Evolutionary conservation across 257 asterid genomes (phyloP), one percentile per base, ranked within the genome.

Genomic region (Anisodus acutangulus): DNA sequence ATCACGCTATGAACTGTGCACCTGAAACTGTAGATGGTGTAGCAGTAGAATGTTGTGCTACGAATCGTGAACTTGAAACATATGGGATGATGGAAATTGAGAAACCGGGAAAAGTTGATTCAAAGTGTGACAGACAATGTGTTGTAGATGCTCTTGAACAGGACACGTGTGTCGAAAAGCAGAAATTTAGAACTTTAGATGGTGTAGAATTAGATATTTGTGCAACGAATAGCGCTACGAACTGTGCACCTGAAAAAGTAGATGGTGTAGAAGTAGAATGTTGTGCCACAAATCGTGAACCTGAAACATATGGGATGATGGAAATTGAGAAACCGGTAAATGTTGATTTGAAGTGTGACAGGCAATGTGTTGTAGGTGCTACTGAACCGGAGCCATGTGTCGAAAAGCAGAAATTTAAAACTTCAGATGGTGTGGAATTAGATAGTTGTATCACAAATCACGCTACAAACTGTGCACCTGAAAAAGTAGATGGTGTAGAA

Each of bases 11-110:
- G 58, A 60, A 54, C 69, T 45, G 35, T 66, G 83, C 70, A 11
- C 68, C 78, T 68, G 87, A 88, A 76, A 80, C 85, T 7, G 67
- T 68, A 4, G 82, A 31, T 31, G 35, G 35, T 31, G 35, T 31
- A 31, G 88, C 81, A 70, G 54, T 81, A 64, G 59, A 62, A 22
- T 84, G 84, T 39, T 80, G 70, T 86, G 85, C 80, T 15, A 67
- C 69, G 57, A 60, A 54, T 67, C 37, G 31, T 64, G 83, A 63
- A 49, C 6, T 6, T 41, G 45, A 4, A 41, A 4, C 64, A 11
- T 79, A 71, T 84, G 87, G 85, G 79, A 74, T 82, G 81, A 85
- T 87, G 89, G 92, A 87, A 85, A 85, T 84, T 84, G 87, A 89
- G 81, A 63, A 81, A 13, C 79, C 80, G 15, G 19, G 53, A 80